Evolutionary conservation across 768 basidiomycete genomes (phyloP), one percentile per base, ranked within the genome.

Genomic region (Leccinum olivaceopallidum): DNA sequence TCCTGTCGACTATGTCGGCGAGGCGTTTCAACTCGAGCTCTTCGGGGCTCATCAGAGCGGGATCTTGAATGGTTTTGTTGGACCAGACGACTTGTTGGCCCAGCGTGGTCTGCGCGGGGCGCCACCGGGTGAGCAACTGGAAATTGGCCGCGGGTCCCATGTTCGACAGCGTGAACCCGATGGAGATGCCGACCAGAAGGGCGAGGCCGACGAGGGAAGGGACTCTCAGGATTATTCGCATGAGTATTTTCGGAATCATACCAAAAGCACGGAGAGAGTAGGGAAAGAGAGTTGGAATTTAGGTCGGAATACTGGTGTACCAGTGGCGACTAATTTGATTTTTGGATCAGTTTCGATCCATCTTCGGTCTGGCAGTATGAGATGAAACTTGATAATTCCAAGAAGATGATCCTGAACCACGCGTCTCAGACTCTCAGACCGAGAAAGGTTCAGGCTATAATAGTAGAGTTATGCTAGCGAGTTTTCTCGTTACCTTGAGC

Each of bases 1-100:
- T 82, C 47, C 65, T 69, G 13, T 69, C 60, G 0, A 81, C 77
- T 58, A 81, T 68, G 20, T 69, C 65, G 34, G 64, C 44, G 26
- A 81, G 65, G 36, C 72, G 65, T 37, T 77, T 63, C 34, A 77
- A 24, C n/a, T 72, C 70, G 34, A 63, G 64, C 12, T 70, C 67
- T 28, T 51, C 56, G 6, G 59, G 6, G 5, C 22, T 59, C 24
- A 42, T n/a, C 8, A 4, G 36, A 13, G 53, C 18, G 5, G 56
- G 18, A 26, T 37, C 18, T 16, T 44, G 47, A 37, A 42, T 8
- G n/a, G 63, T 42, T n/a, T 63, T 57, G 18, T 70, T 56, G 2
- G 30, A 13, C 62, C 62, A 58, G 24, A 64, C 20, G 57, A 65
- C 60, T 14, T 63, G 65, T 13, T 65, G 62, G 28, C 51, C 20